Evolutionary conservation across 306 rosid genomes (phyloP), one percentile per base, ranked within the genome.

Genomic region (Acacia melanoxylon): DNA sequence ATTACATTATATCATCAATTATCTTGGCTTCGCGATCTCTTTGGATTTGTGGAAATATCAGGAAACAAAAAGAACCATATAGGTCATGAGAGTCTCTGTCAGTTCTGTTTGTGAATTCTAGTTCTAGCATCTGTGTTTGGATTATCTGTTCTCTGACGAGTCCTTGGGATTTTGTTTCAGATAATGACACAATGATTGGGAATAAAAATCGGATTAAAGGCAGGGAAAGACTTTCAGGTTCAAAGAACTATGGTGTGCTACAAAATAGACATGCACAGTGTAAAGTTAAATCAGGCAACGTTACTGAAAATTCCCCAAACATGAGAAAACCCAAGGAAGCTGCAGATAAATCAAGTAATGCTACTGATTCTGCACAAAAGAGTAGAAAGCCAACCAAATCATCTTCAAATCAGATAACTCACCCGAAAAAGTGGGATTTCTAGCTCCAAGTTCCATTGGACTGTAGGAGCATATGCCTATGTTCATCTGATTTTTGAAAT

Each of bases 131-230:
- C 37, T 58, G 31, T 67, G 35, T 46, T 19, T 51, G 56, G 71
- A 37, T 40, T 73, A 62, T 42, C 61, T 56, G 69, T 65, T 56
- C 22, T 42, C 37, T 76, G 24, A n/a, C 59, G 19, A 12, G 56
- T 45, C 33, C 72, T 72, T 62, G 79, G 83, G 72, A 37, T 84
- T 85, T 74, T 78, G 51, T 83, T 74, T 80, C 90, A 94, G 98
- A 91, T 19, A 94, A 94, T 74, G 98, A 94, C 83, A 3, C 4
- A 3, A 19, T 80, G 86, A 85, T 94, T 24, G 92, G 98, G 68
- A 85, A 84, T 72, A 87, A 69, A 84, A 91, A 89, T 86, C 85
- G 81, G 86, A 79, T n/a, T 59, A 84, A 83, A 62, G 85, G 76
- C 29, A 81, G 76, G n/a, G 82, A 84, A 75, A 83, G 82, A 71